Conservation (phyloP, 1,284 basidiomycete species). For the Malassezia vespertilionis region DNA sequence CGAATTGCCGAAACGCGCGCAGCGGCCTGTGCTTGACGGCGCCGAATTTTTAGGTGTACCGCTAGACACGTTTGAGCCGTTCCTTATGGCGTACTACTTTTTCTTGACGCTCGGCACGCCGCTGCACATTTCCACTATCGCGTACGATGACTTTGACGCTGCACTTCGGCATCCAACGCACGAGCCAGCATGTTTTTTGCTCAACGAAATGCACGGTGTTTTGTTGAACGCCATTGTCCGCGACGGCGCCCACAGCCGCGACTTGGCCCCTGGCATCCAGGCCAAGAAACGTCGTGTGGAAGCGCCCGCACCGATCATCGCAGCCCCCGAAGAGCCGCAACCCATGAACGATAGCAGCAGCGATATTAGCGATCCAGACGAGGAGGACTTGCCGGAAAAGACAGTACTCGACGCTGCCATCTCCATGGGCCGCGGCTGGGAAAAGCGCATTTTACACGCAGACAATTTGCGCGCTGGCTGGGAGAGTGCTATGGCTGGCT, state of each 20-base stretch:
- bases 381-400: slow-evolving; percentile 21
- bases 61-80: slow-evolving; percentile 64
- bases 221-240: slow-evolving; percentile 73
- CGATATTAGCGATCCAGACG: slow-evolving; percentile 1
- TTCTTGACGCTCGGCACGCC: slow-evolving; percentile 80
- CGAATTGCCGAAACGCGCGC: slow-evolving; percentile 26
- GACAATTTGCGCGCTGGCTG: slow-evolving; percentile 37
- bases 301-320: slow-evolving; percentile 21
- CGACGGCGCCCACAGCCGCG: slow-evolving; percentile 54
- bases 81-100: slow-evolving; percentile 84
- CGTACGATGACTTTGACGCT: slow-evolving; percentile 83
- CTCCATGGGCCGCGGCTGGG: slow-evolving; percentile 29
- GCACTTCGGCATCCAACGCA: slow-evolving; percentile 65
- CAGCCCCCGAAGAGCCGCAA: slow-evolving; percentile 30
- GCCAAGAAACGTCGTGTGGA: slow-evolving; percentile 5
- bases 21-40: slow-evolving; percentile 58
- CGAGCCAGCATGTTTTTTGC: slow-evolving; percentile 63
- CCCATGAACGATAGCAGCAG: slow-evolving; percentile 20
- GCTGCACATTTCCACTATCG: slow-evolving; percentile 75
- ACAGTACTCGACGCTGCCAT: slow-evolving; percentile 25
- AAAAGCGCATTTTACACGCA: slow-evolving; percentile 24
- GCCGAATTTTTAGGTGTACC: slow-evolving; percentile 69
- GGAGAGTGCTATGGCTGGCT: slow-evolving; percentile 32
- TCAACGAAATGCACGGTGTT: slow-evolving; percentile 76
- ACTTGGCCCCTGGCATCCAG: slow-evolving; percentile 15